Conservation (phyloP, 192 early-diverging fungal genomes). For the Coemansia sp. region DNA sequence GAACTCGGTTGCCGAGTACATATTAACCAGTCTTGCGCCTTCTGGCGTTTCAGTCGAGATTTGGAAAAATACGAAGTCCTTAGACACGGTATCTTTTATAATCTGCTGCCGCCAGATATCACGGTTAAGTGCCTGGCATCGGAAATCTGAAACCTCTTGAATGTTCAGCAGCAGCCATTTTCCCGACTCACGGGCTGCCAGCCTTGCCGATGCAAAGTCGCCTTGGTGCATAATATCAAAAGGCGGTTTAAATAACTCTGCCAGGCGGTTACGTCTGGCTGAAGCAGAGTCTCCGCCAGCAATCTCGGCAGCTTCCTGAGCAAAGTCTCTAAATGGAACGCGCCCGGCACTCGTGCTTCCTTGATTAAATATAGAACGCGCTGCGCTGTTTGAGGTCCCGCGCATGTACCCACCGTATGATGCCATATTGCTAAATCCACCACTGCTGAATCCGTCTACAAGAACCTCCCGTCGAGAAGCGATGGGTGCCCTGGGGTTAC, state of each 20-base stretch:
- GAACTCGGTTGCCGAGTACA: slow-evolving; percentile 68
- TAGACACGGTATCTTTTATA: slow-evolving; percentile 74
- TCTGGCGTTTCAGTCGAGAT: slow-evolving; percentile 64
- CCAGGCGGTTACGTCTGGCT: slow-evolving; percentile 58
- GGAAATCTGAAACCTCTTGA: slow-evolving; percentile 80
- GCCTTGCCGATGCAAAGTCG: slow-evolving; percentile 69
- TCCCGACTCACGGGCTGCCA: slow-evolving; percentile 54
- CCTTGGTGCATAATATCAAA: slow-evolving; percentile 82
- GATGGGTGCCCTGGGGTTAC: slow-evolving; percentile 76
- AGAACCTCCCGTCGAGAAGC: slow-evolving; percentile 76
- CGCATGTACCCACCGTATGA: slow-evolving; percentile 9
- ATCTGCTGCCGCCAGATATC: slow-evolving; percentile 85
- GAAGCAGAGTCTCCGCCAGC: slow-evolving; percentile 25
- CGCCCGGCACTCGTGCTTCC: slow-evolving; percentile 7
- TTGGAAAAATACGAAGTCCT: slow-evolving; percentile 86
- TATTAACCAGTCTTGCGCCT: slow-evolving; percentile 65
- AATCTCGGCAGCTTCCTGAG: slow-evolving; percentile 60
- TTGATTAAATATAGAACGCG: slow-evolving; percentile 54
- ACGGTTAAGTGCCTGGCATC: slow-evolving; percentile 86
- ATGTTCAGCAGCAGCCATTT: slow-evolving; percentile 89
- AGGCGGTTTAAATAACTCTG: slow-evolving; percentile 83
- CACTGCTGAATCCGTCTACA: slow-evolving; percentile 50
- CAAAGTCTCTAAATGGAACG: slow-evolving; percentile 69
- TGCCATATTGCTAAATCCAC: neutral
- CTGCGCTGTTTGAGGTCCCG: slow-evolving; percentile 21